Conservation (phyloP, 345 rosid species). For the Aethionema arabicum region DNA sequence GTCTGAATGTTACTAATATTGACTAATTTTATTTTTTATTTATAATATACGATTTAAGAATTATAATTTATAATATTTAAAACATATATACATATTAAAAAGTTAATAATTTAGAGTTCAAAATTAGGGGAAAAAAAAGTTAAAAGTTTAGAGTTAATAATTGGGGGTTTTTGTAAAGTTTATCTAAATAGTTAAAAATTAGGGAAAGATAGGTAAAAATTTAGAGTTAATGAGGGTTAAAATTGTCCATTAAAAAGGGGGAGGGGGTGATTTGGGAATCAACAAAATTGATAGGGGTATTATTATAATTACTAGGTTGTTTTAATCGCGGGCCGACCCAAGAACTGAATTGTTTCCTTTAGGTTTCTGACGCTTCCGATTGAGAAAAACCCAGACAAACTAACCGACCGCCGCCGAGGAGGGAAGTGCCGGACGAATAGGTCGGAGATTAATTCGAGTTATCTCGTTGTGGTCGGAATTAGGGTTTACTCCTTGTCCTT, state of each 20-base stretch:
- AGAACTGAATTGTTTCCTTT: background rate
- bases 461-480: constrained; percentile 25
- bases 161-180: too few species aligned
- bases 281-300: background rate
- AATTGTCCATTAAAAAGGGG: background rate
- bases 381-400: constrained; percentile 13
- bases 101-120: too few species aligned
- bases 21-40: too few species aligned
- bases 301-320: background rate
- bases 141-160: too few species aligned
- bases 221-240: too few species aligned
- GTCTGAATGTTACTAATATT: too few species aligned
- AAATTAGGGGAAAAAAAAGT: too few species aligned
- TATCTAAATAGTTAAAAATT: too few species aligned
- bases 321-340: constrained; percentile 9
- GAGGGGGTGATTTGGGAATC: background rate
- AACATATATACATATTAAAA: too few species aligned
- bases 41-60: too few species aligned
- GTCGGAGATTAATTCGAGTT: background rate
- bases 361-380: constrained; percentile 16
- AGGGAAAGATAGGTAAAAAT: too few species aligned
- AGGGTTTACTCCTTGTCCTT: constrained; percentile 16
- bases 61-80: too few species aligned
- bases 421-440: background rate
- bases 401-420: background rate